A percentile compares a stretch with the other conserved stretches of the same genome.
phyloP scores from a whole-genome alignment of 495 filamentous ascomycete species.

The Aspergillus steynii region DNA sequence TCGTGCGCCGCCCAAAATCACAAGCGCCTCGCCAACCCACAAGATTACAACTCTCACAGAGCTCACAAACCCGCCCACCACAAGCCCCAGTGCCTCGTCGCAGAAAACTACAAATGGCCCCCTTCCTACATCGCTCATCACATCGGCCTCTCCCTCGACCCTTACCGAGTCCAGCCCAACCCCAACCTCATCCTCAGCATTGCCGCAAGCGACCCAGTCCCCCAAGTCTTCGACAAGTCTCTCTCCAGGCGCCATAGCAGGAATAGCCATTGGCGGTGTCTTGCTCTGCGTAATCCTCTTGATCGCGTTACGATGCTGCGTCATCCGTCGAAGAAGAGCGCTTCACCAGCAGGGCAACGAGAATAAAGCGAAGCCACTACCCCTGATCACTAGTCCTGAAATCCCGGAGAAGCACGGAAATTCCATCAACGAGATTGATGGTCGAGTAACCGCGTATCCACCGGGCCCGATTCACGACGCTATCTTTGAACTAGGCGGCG shows the following conservation, averaged over 20 bases:
- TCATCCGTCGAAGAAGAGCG: not conserved
- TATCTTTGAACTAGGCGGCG: not conserved
- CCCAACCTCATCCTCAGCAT: not conserved
- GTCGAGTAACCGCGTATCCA: not conserved
- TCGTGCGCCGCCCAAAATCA: not conserved
- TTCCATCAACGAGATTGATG: not conserved
- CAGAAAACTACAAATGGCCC: not conserved
- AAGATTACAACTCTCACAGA: not conserved
- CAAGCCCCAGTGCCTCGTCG: too few species aligned
- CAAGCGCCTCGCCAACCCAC: not conserved
- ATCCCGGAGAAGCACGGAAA: not conserved
- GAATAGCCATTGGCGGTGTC: not conserved
- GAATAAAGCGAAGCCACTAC: too few species aligned
- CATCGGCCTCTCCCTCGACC: not conserved
- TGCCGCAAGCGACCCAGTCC: too few species aligned
- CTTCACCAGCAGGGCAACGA: too few species aligned
- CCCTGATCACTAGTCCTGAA: not conserved
- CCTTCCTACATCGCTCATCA: not conserved
- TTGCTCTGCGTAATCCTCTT: not conserved
- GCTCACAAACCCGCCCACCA: not conserved
- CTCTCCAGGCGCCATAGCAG: not conserved
- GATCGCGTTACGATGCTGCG: not conserved
- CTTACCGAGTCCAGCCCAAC: not conserved
- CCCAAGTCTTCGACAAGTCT: not conserved
- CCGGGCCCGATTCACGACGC: not conserved